Conservation (phyloP, 2,329 filamentous ascomycete species). For the Talaromyces sp. region DNA sequence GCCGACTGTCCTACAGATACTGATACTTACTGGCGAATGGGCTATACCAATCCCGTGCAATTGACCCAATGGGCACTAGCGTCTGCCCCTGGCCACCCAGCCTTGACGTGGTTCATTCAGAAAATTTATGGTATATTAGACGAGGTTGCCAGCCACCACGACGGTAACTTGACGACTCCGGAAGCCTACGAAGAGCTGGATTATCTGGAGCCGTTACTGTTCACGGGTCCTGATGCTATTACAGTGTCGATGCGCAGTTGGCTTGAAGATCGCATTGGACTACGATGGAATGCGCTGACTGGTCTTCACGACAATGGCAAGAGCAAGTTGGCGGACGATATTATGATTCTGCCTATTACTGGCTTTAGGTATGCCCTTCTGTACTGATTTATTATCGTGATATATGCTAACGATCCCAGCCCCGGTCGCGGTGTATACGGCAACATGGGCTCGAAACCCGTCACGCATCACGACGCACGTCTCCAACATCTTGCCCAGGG, state of each 20-base stretch:
- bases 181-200: constrained; percentile 22
- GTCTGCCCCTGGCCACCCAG: constrained; percentile 28
- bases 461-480: constrained; percentile 31
- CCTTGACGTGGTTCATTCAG: constrained; percentile 31
- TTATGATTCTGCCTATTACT: constrained; percentile 36
- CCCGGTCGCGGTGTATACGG: constrained; percentile 30
- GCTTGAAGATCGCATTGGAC: constrained; percentile 25
- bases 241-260: constrained; percentile 29
- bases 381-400: not conserved
- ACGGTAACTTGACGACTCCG: constrained; percentile 18
- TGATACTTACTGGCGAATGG: constrained; percentile 36
- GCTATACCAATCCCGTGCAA: constrained; percentile 35
- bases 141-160: constrained; percentile 19
- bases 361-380: constrained; percentile 31
- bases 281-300: constrained; percentile 35
- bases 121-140: constrained; percentile 22
- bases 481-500: constrained; percentile 34
- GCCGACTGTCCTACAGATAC: constrained; percentile 30
- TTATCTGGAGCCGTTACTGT: constrained; percentile 29
- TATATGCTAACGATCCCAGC: constrained; percentile 17
- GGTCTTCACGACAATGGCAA: constrained; percentile 31
- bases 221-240: constrained; percentile 35
- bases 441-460: constrained; percentile 36
- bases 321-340: constrained; percentile 33
- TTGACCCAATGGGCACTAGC: constrained; percentile 37